phyloP scores from a whole-genome alignment of 805 yeast genomes.

The Ogataea polymorpha region DNA sequence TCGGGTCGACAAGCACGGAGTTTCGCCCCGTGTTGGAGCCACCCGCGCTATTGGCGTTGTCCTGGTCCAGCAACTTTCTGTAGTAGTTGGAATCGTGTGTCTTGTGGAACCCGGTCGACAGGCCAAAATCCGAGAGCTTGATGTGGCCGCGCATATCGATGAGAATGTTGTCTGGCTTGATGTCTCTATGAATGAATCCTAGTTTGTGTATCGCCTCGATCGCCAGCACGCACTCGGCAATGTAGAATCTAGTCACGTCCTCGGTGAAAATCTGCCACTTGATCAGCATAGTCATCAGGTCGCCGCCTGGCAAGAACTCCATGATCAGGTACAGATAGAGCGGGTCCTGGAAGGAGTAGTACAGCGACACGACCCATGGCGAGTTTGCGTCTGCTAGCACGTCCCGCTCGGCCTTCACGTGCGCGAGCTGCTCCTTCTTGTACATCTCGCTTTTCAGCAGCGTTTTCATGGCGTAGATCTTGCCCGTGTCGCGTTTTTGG shows the following conservation, averaged over 20 bases:
- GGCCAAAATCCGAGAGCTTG: constrained; percentile 69
- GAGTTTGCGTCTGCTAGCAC: constrained; percentile 88
- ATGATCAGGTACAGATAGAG: constrained; percentile 72
- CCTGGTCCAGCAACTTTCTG: constrained; percentile 73
- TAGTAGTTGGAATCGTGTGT: constrained; percentile 90
- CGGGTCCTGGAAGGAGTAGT: constrained; percentile 78
- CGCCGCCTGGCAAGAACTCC: constrained; percentile 85
- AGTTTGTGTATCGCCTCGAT: constrained; percentile 90
- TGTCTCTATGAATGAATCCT: constrained; percentile 95
- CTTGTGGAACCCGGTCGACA: constrained; percentile 88
- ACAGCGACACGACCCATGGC: constrained; percentile 84
- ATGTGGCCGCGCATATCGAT: constrained; percentile 65
- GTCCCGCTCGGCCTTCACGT: constrained; percentile 94
- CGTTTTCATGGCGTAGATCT: constrained; percentile 93
- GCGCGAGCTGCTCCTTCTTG: constrained; percentile 90
- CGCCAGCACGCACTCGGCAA: constrained; percentile 95
- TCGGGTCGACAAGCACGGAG: constrained; percentile 88
- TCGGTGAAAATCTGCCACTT: constrained; percentile 93
- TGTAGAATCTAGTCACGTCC: constrained; percentile 87
- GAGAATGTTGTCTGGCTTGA: constrained; percentile 90
- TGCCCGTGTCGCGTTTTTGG: constrained; percentile 88
- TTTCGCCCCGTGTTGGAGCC: constrained; percentile 47
- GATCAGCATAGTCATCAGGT: constrained; percentile 91
- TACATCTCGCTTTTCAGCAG: constrained; percentile 88
- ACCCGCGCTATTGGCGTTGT: constrained; percentile 28